Evolutionary conservation across 1,284 basidiomycete species (phyloP).

Genomic region (Amylostereum areolatum): DNA sequence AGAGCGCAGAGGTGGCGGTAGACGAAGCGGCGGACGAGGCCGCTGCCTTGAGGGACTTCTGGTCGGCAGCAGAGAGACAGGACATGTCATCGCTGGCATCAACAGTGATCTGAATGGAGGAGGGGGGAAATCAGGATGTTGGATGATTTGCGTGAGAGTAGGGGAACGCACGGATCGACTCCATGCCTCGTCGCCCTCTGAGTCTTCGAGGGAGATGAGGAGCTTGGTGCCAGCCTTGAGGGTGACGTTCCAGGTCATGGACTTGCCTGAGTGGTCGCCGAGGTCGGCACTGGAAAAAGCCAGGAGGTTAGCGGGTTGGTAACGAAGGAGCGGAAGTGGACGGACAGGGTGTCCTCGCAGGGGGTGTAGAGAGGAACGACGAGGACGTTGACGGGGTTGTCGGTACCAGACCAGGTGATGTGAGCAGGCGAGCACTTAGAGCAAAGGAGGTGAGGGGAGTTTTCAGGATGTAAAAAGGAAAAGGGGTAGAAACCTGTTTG

Average conservation of each 20-base stretch:
- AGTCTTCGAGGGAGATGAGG: slow-evolving; percentile 52
- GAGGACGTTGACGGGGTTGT: slow-evolving; percentile 55
- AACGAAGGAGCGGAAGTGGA: background rate
- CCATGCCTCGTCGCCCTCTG: slow-evolving; percentile 56
- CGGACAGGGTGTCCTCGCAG: slow-evolving; percentile 59
- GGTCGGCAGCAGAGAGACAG: slow-evolving; percentile 31
- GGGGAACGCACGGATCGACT: slow-evolving; percentile 44
- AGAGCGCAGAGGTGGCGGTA: slow-evolving; percentile 8
- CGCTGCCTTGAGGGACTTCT: slow-evolving; percentile 11
- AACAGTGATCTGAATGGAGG: slow-evolving; percentile 45
- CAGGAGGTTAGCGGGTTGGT: slow-evolving; percentile 15
- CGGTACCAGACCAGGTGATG: slow-evolving; percentile 47
- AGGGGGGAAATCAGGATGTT: background rate
- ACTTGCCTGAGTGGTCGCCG: slow-evolving; percentile 43
- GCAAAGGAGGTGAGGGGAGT: background rate
- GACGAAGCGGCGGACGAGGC: slow-evolving; percentile 6
- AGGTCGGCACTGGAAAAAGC: slow-evolving; percentile 40
- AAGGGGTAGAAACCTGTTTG: slow-evolving; percentile 39
- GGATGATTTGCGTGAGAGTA: background rate
- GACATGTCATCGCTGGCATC: slow-evolving; percentile 38
- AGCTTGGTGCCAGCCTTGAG: slow-evolving; percentile 44
- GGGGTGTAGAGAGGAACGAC: slow-evolving; percentile 44
- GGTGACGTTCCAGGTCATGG: slow-evolving; percentile 40
- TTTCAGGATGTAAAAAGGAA: background rate
- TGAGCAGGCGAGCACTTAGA: slow-evolving; percentile 46